These are phyloP conservation scores for Acanthamoeba healyi DNA, from an alignment of 208 protist genomes.

Conservation along the genomic window DNA sequence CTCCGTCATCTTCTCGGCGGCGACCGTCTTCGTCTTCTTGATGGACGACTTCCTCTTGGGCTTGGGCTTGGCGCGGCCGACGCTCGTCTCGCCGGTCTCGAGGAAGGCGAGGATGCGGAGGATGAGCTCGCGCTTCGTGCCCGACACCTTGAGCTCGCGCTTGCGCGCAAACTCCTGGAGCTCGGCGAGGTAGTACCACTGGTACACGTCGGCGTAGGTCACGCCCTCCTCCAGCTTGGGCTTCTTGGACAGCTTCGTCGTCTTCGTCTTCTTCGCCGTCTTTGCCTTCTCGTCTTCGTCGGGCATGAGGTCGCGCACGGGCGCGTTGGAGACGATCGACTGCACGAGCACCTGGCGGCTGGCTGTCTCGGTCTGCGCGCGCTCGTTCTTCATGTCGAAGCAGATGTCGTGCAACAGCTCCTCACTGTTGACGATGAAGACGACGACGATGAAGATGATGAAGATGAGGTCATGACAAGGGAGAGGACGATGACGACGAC, in stretches of 20 bases:
- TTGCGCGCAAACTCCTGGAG: constrained; percentile 14
- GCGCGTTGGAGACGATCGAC: too few relatives aligned
- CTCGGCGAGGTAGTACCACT: constrained; percentile 31
- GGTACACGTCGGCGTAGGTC: constrained; percentile 20
- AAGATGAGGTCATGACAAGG: too few relatives aligned
- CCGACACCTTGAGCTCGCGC: not conserved
- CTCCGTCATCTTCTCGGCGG: not conserved
- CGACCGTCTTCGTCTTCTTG: not conserved
- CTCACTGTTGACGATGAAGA: too few relatives aligned
- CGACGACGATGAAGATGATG: too few relatives aligned
- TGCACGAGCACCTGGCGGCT: too few relatives aligned
- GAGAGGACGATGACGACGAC: too few relatives aligned
- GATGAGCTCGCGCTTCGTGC: constrained; percentile 43
- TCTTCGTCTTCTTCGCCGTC: not conserved
- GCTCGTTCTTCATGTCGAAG: too few relatives aligned
- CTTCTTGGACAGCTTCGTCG: not conserved
- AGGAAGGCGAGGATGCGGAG: not conserved
- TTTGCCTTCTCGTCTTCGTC: not conserved
- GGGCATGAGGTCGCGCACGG: too few relatives aligned
- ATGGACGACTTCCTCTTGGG: not conserved
- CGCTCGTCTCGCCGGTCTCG: too few relatives aligned
- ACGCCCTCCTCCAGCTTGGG: not conserved
- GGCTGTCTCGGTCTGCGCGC: too few relatives aligned
- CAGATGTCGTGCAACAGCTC: too few relatives aligned
- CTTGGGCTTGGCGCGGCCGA: not conserved